Evolutionary conservation across 176 grass and related monocot genomes (phyloP).

Genomic region (Rhipidocladum racemiflorum): DNA sequence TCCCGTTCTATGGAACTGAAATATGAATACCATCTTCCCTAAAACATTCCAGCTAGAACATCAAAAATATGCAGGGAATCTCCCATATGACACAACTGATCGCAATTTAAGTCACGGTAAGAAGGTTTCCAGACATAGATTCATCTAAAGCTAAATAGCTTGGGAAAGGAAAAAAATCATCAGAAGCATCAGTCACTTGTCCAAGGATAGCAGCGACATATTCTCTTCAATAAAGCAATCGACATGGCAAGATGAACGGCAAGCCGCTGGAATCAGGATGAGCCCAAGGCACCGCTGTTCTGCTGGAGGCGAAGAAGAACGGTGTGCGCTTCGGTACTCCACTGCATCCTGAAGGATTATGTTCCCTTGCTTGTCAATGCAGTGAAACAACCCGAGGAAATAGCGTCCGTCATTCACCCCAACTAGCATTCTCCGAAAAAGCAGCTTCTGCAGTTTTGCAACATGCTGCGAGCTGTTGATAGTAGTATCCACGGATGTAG

Average conservation of each 20-base stretch:
- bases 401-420: slow-evolving; percentile 77
- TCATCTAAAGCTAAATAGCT: background rate
- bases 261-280: slow-evolving; percentile 74
- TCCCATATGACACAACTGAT: background rate
- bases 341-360: slow-evolving; percentile 92
- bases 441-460: slow-evolving; percentile 59
- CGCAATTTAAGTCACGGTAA: background rate
- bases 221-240: slow-evolving; percentile 79
- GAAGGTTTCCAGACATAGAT: background rate
- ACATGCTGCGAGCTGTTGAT: slow-evolving; percentile 53
- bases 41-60: background rate
- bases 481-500: background rate
- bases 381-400: slow-evolving; percentile 84
- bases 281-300: slow-evolving; percentile 82
- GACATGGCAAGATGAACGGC: slow-evolving; percentile 77
- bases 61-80: background rate
- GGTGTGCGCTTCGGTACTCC: slow-evolving; percentile 59
- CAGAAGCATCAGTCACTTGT: slow-evolving; percentile 39
- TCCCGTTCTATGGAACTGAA: background rate
- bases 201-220: slow-evolving; percentile 61
- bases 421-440: slow-evolving; percentile 70
- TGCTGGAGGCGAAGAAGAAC: slow-evolving; percentile 25
- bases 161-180: background rate
- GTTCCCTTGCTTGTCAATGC: slow-evolving; percentile 91
- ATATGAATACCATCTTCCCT: background rate